Base-by-base conservation (phyloP, 1,284 basidiomycete genomes). In the Cutaneotrichosporon daszewskae region DNA sequence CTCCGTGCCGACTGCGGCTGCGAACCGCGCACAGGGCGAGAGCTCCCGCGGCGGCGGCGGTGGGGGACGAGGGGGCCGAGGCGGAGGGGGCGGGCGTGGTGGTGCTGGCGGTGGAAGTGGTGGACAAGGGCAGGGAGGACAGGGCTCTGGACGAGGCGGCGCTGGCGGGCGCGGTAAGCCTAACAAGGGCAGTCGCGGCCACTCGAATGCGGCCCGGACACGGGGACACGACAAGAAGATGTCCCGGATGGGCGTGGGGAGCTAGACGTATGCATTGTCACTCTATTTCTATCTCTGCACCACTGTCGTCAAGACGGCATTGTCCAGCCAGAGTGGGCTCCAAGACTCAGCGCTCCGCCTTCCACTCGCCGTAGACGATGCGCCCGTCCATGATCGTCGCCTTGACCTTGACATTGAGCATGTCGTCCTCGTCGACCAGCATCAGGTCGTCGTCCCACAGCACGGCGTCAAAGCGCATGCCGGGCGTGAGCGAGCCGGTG, bases 401-500 rank as follows among this genome's bases (percentile, higher is more conserved):
- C 26, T 83, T 70, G 29, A 87, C 85, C 51, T 77, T 74, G 5
- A 86, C 83, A n/a, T 73, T 60, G 20, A 91, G 74, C 37, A 94
- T 81, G 47, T 85, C 80, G 1, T 71, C 63, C 10, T 74, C 62
- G 0, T 79, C 76, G 2, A 82, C 73, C 1, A 71, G 76, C 79
- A 92, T 81, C 51, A 92, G 83, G 70, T 94, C 79, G 31, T 77
- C 76, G 59, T 89, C 81, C 43, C 90, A 75, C 6, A 92, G 71
- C 18, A 90, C 84, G 51, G 86, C 87, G 64, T 95, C 90, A 5
- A 89, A 90, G 53, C 81, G 79, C 66, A 87, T 88, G 3, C 88
- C 87, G 0, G 75, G 65, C 2, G 70, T 72, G 31, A 95, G 74
- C 0, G 81, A 84, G 24, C 74, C 88, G 0, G 84, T 71, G 9